phyloP scores from a whole-genome alignment of 2,329 filamentous ascomycete species.

The Phaeosphaeria sp. region DNA sequence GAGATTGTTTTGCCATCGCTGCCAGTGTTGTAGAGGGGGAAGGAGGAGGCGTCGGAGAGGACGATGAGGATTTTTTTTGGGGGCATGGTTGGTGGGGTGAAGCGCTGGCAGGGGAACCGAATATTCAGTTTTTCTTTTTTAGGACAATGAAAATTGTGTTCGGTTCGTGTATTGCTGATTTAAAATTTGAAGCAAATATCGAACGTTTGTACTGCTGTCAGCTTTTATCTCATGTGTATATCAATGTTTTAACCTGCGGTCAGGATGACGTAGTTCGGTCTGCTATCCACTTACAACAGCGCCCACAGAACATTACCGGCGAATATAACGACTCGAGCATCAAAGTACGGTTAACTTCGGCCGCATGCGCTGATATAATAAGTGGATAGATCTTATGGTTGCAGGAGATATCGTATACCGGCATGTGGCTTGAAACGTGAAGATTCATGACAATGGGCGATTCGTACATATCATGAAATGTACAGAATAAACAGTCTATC shows the following conservation, averaged over 20 bases:
- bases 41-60: constrained; percentile 52
- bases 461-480: too few species aligned
- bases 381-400: too few species aligned
- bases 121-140: too few species aligned
- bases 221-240: background rate
- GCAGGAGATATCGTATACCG: too few species aligned
- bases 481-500: too few species aligned
- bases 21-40: constrained; percentile 35
- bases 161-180: background rate
- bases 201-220: background rate
- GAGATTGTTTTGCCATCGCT: constrained; percentile 30
- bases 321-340: too few species aligned
- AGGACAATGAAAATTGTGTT: background rate
- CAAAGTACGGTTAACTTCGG: background rate
- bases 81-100: constrained; percentile 12
- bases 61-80: constrained; percentile 54
- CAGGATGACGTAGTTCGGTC: constrained; percentile 16
- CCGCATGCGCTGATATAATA: background rate
- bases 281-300: too few species aligned
- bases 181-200: background rate
- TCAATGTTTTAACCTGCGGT: constrained; percentile 3
- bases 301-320: too few species aligned
- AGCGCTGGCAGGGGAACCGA: too few species aligned
- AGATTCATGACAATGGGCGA: too few species aligned
- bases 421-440: too few species aligned